A percentile compares a stretch with the other conserved stretches of the same genome.
Conservation (phyloP, 2,329 filamentous ascomycete species). For the Trichoderma gracile region DNA sequence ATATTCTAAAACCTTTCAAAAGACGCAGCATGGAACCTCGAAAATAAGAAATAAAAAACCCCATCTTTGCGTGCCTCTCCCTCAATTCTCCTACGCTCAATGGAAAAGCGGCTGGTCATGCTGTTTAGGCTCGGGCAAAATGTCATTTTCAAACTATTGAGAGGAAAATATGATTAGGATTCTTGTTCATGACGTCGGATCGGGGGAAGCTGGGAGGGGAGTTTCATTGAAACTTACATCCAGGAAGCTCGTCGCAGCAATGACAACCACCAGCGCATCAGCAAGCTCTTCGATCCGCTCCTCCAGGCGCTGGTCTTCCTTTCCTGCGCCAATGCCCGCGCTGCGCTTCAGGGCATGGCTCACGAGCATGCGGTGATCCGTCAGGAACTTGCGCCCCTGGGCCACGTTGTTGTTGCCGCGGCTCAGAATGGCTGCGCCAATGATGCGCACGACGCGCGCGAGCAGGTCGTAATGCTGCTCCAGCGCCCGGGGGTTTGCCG, state of each 20-base stretch:
- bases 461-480: slow-evolving; percentile 83
- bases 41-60: not conserved
- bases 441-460: slow-evolving; percentile 74
- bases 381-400: slow-evolving; percentile 77
- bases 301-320: slow-evolving; percentile 48
- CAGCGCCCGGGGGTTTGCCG: slow-evolving; percentile 68
- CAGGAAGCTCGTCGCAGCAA: slow-evolving; percentile 79
- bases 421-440: slow-evolving; percentile 78
- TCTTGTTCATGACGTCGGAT: not conserved
- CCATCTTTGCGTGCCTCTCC: not conserved
- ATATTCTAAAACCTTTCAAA: not conserved
- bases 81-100: not conserved
- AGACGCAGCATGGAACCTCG: not conserved
- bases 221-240: slow-evolving; percentile 62
- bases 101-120: slow-evolving; percentile 45
- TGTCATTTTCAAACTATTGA: slow-evolving; percentile 45
- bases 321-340: slow-evolving; percentile 67
- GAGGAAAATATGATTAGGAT: not conserved
- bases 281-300: slow-evolving; percentile 73
- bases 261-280: slow-evolving; percentile 80
- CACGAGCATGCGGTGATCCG: slow-evolving; percentile 79
- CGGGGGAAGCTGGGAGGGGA: too few species aligned
- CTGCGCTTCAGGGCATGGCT: slow-evolving; percentile 88
- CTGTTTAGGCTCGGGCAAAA: slow-evolving; percentile 37
- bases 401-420: slow-evolving; percentile 80